Evolutionary conservation across 2,329 filamentous ascomycete genomes (phyloP).

Genomic region (Alternaria atra): DNA sequence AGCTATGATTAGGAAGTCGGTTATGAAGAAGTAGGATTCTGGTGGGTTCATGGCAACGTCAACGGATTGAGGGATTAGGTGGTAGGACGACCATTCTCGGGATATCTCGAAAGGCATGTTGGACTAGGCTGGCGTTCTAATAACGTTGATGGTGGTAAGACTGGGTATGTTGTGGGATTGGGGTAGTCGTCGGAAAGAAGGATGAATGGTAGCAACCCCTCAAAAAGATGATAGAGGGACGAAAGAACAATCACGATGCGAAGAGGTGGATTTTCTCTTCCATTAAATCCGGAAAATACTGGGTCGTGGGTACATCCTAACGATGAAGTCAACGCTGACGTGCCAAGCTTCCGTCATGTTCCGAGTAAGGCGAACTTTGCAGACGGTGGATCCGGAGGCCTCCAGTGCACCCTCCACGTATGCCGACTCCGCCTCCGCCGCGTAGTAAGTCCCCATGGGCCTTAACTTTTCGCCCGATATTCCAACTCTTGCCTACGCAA

Average conservation of each 20-base stretch:
- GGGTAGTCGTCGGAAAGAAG: background rate
- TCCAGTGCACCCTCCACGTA: background rate
- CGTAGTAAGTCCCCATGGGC: background rate
- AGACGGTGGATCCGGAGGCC: conserved; percentile 6
- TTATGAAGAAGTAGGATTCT: conserved; percentile 53
- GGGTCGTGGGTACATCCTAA: background rate
- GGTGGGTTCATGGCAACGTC: conserved; percentile 54
- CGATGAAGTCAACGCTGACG: conserved; percentile 21
- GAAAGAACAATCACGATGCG: background rate
- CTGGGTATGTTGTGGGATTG: background rate
- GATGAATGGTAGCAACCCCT: background rate
- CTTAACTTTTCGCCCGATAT: background rate
- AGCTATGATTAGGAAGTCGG: conserved; percentile 53
- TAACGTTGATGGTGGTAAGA: background rate
- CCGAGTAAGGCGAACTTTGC: conserved; percentile 20
- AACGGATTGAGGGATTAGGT: conserved; percentile 63
- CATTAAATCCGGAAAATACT: conserved; percentile 5
- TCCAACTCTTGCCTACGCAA: background rate
- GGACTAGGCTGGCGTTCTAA: background rate
- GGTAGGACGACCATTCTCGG: conserved; percentile 51
- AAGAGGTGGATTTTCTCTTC: background rate
- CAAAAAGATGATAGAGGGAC: background rate
- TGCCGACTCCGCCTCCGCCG: conserved; percentile 7
- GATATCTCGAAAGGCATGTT: conserved; percentile 46
- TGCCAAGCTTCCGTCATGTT: conserved; percentile 35